Evolutionary conservation across 208 protist species (phyloP).

Genomic region (Porcisia hertigi): DNA sequence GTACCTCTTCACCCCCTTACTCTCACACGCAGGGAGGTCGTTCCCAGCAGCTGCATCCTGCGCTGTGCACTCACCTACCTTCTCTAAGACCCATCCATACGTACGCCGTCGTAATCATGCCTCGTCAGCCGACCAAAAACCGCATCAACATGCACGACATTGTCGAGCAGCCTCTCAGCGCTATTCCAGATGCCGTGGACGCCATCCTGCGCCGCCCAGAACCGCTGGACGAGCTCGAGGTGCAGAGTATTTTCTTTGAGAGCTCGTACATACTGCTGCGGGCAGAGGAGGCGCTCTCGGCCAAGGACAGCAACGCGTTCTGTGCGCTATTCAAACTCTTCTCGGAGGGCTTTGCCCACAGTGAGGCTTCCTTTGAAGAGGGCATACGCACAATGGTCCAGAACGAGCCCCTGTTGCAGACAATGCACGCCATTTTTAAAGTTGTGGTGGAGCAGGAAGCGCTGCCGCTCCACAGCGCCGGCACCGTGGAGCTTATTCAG

Average conservation of each 20-base stretch:
- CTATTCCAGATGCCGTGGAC: slow-evolving; percentile 74
- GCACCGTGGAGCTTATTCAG: slow-evolving; percentile 78
- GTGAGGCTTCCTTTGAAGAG: slow-evolving; percentile 68
- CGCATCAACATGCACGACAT: slow-evolving; percentile 93
- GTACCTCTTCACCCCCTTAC: too few relatives aligned
- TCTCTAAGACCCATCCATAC: neutral
- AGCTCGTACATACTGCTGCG: slow-evolving; percentile 79
- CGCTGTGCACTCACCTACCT: neutral
- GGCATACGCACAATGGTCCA: slow-evolving; percentile 69
- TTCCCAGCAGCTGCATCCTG: neutral
- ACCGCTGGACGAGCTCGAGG: slow-evolving; percentile 77
- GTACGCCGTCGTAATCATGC: slow-evolving; percentile 35
- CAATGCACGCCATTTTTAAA: slow-evolving; percentile 65
- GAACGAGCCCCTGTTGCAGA: slow-evolving; percentile 68
- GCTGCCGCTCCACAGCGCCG: slow-evolving; percentile 65
- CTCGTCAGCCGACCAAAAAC: slow-evolving; percentile 73
- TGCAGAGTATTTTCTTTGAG: slow-evolving; percentile 80
- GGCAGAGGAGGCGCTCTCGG: slow-evolving; percentile 80
- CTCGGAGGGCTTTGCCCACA: slow-evolving; percentile 79
- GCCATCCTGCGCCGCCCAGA: slow-evolving; percentile 81
- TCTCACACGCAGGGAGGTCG: neutral
- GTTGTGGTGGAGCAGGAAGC: slow-evolving; percentile 59
- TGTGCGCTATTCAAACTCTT: slow-evolving; percentile 81
- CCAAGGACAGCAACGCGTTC: slow-evolving; percentile 70
- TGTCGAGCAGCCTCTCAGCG: slow-evolving; percentile 73